Conservation (phyloP, 192 early-diverging fungal genomes). For the Umbelopsis ramanniana region DNA sequence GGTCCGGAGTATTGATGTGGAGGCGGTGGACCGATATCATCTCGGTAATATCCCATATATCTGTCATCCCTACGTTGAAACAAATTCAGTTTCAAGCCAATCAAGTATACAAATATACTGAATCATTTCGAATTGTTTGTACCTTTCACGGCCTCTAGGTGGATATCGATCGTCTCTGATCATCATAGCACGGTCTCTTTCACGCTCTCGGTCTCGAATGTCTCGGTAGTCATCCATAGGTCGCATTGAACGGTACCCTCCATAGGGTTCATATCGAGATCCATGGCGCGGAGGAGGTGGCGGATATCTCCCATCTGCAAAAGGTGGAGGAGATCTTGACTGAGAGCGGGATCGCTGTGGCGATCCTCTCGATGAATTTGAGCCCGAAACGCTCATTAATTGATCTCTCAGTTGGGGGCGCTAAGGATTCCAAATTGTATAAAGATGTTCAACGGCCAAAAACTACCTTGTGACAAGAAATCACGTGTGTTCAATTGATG, state of each 20-base stretch:
- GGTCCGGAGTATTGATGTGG: conserved; percentile 22
- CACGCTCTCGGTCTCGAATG: conserved; percentile 36
- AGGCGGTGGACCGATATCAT: conserved; percentile 33
- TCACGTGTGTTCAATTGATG: neutral
- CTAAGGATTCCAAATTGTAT: neutral
- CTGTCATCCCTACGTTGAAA: conserved; percentile 28
- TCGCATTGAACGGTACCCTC: conserved; percentile 26
- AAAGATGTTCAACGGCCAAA: neutral
- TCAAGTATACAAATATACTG: neutral
- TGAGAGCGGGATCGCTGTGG: conserved; percentile 39
- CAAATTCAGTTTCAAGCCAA: neutral
- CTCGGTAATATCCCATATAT: conserved; percentile 41
- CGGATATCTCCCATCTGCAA: conserved; percentile 40
- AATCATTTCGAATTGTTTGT: neutral
- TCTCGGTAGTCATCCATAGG: conserved; percentile 41
- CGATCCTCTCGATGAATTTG: conserved; percentile 41
- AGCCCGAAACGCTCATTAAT: conserved; percentile 40
- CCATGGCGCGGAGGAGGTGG: conserved; percentile 28
- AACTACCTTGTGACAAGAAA: conserved; percentile 1
- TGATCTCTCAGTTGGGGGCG: neutral
- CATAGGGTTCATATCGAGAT: conserved; percentile 38
- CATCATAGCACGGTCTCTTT: conserved; percentile 32
- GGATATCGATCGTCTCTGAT: conserved; percentile 36
- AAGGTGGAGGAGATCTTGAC: conserved; percentile 39
- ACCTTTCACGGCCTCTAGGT: conserved; percentile 34